Evolutionary conservation across 1,139 yeast genomes (phyloP).

Genomic region (Yamadazyma conglobata): DNA sequence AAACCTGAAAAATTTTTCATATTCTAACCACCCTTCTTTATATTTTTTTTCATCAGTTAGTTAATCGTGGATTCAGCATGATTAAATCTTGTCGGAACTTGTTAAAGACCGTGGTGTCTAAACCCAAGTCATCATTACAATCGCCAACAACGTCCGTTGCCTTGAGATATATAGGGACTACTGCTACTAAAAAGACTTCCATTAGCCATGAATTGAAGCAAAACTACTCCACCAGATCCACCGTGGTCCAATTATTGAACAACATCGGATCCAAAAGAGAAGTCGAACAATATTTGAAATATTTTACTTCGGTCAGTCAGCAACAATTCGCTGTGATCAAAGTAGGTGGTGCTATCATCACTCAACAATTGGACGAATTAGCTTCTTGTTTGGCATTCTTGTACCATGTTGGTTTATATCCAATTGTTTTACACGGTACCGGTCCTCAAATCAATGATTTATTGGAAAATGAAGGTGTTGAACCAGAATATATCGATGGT

Average conservation of each 20-base stretch:
- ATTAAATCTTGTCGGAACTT: constrained; percentile 6
- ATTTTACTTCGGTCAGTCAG: constrained; percentile 91
- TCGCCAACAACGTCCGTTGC: constrained; percentile 1
- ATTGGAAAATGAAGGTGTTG: constrained; percentile 90
- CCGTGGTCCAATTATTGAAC: constrained; percentile 90
- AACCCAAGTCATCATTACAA: too few relatives aligned
- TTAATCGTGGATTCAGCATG: constrained; percentile 4
- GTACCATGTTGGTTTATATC: constrained; percentile 96
- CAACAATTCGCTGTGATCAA: constrained; percentile 98
- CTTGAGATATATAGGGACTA: too few relatives aligned
- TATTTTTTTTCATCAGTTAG: neutral
- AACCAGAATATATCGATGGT: constrained; percentile 94
- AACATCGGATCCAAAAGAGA: constrained; percentile 96
- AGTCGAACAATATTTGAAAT: constrained; percentile 94
- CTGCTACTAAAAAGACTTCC: too few relatives aligned
- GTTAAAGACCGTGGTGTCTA: constrained; percentile 3
- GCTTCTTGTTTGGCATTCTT: constrained; percentile 95
- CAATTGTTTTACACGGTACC: constrained; percentile 95
- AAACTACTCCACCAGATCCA: constrained; percentile 70
- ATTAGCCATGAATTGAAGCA: neutral
- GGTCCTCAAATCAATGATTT: constrained; percentile 98
- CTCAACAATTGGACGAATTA: constrained; percentile 86
- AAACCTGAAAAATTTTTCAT: constrained; percentile 15
- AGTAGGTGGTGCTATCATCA: constrained; percentile 98
- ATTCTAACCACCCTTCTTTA: neutral